Conservation (phyloP, 176 grass and related monocot species). For the Aegilops sharonensis region DNA sequence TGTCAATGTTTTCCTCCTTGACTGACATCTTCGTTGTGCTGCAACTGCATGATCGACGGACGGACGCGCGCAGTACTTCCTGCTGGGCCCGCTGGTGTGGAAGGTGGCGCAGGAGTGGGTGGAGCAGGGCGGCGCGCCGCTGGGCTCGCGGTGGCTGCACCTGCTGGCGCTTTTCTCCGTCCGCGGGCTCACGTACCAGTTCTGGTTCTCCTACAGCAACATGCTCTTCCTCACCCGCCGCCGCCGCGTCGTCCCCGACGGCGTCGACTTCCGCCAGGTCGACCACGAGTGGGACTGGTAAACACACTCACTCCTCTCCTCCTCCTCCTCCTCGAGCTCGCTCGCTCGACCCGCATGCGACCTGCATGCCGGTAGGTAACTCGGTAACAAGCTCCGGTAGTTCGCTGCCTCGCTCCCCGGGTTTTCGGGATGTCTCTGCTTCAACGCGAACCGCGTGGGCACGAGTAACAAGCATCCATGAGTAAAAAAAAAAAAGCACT, state of each 20-base stretch:
- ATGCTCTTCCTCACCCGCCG: slow-evolving; percentile 87
- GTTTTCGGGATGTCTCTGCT: neutral
- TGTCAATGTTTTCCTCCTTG: neutral
- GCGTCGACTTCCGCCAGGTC: slow-evolving; percentile 79
- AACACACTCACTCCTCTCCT: neutral
- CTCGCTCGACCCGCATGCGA: neutral
- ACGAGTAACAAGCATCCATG: neutral
- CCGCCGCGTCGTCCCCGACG: slow-evolving; percentile 61
- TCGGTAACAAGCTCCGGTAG: neutral
- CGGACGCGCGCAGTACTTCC: slow-evolving; percentile 49
- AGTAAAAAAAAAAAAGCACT: too few relatives aligned
- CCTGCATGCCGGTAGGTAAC: neutral
- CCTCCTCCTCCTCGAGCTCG: neutral
- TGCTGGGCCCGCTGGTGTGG: slow-evolving; percentile 57
- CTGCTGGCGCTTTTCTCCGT: slow-evolving; percentile 48
- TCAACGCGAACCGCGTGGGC: neutral
- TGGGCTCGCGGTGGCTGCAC: slow-evolving; percentile 61
- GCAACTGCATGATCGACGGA: neutral
- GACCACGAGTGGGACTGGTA: slow-evolving; percentile 93
- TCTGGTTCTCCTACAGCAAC: slow-evolving; percentile 74
- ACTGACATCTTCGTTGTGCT: neutral
- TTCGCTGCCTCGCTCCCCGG: neutral
- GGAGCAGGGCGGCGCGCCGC: slow-evolving; percentile 25
- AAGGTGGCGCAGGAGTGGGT: slow-evolving; percentile 57
- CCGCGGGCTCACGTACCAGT: slow-evolving; percentile 59